Conservation (phyloP, 805 yeast species). For the Millerozyma miso region DNA sequence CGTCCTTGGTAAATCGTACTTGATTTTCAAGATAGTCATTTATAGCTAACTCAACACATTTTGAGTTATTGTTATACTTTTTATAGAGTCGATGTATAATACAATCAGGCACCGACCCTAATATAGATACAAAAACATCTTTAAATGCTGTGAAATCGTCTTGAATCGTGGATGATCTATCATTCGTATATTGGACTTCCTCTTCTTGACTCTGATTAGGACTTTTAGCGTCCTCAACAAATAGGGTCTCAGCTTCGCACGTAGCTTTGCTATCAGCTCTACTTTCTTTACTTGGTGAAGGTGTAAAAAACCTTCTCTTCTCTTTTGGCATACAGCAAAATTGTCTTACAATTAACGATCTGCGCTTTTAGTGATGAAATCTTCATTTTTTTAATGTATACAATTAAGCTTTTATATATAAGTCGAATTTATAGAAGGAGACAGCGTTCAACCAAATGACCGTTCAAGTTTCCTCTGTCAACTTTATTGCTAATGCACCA, state of each 20-base stretch:
- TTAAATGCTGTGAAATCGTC: slow-evolving; percentile 9
- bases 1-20: neutral
- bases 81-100: slow-evolving; percentile 9
- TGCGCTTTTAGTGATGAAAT: too few relatives aligned
- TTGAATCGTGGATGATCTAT: neutral
- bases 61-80: slow-evolving; percentile 10
- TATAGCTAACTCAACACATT: slow-evolving; percentile 12
- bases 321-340: neutral
- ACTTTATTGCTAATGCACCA: slow-evolving; percentile 26
- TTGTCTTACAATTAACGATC: too few relatives aligned
- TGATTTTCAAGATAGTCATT: neutral
- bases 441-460: neutral
- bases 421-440: neutral
- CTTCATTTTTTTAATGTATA: too few relatives aligned
- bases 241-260: neutral
- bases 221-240: neutral
- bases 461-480: neutral
- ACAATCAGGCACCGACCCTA: slow-evolving; percentile 11
- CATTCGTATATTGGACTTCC: neutral
- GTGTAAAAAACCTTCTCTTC: slow-evolving; percentile 2
- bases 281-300: neutral
- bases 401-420: too few relatives aligned
- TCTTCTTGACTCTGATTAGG: neutral
- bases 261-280: neutral
- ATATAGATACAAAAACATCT: slow-evolving; percentile 9